A percentile compares a stretch with the other conserved stretches of the same genome.
These are phyloP conservation scores for Pichia sp. DNA, from an alignment of 1,139 yeast species.

Conservation along the genomic window DNA sequence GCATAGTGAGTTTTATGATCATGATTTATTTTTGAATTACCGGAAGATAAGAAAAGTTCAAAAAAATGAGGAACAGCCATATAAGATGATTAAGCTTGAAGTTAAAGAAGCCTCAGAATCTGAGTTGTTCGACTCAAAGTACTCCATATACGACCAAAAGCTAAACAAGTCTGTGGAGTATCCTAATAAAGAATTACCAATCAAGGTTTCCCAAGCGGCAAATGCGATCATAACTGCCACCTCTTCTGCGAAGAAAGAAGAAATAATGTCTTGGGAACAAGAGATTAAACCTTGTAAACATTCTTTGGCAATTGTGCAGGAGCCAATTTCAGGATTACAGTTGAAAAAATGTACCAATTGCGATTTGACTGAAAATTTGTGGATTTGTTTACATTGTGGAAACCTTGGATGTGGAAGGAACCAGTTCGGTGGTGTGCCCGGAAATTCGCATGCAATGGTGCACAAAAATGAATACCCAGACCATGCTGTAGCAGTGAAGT, in stretches of 20 bases:
- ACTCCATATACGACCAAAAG: slow-evolving; percentile 42
- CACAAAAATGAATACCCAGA: slow-evolving; percentile 52
- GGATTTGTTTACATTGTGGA: slow-evolving; percentile 94
- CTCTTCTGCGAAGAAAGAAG: slow-evolving; percentile 64
- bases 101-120: slow-evolving; percentile 65
- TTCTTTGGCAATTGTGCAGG: slow-evolving; percentile 49
- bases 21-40: slow-evolving; percentile 55
- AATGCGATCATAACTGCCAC: slow-evolving; percentile 55
- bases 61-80: slow-evolving; percentile 37
- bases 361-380: slow-evolving; percentile 69
- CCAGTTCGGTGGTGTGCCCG: slow-evolving; percentile 89
- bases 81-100: slow-evolving; percentile 69
- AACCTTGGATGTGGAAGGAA: slow-evolving; percentile 86
- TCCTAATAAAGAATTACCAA: slow-evolving; percentile 23
- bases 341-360: slow-evolving; percentile 58
- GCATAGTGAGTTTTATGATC: slow-evolving; percentile 50
- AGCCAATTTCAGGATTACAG: slow-evolving; percentile 32
- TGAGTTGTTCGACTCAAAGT: slow-evolving; percentile 55
- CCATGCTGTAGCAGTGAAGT: slow-evolving; percentile 83
- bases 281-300: slow-evolving; percentile 81
- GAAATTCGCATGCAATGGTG: slow-evolving; percentile 81
- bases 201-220: slow-evolving; percentile 32
- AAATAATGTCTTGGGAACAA: slow-evolving; percentile 87
- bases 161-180: slow-evolving; percentile 29
- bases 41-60: slow-evolving; percentile 43